A percentile compares a stretch with the other conserved stretches of the same genome.
These are phyloP conservation scores for Elongisporangium anandrum DNA, from an alignment of 352 stramenopile genomes.

Conservation along the genomic window DNA sequence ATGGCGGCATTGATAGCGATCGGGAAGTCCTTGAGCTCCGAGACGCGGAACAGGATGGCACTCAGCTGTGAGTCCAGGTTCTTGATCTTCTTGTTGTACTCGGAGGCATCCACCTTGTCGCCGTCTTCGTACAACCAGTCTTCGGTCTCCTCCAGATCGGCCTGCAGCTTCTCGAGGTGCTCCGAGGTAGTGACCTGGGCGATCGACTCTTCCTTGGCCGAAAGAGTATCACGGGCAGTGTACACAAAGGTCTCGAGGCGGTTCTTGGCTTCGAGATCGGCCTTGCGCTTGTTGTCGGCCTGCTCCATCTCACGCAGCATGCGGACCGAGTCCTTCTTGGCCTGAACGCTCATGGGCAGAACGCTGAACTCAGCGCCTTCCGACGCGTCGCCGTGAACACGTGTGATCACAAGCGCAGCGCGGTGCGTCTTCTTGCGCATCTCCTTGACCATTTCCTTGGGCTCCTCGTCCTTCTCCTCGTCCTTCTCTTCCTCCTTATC, in stretches of 20 bases:
- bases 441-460: constrained; percentile 75
- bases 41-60: constrained; percentile 88
- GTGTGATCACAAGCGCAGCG: constrained; percentile 58
- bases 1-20: constrained; percentile 69
- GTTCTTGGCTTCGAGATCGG: constrained; percentile 87
- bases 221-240: constrained; percentile 86
- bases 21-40: constrained; percentile 82
- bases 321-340: constrained; percentile 65
- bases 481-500: constrained; percentile 36
- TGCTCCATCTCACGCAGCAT: constrained; percentile 67
- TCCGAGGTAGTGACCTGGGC: constrained; percentile 80
- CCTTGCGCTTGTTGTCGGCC: constrained; percentile 61
- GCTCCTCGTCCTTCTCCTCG: constrained; percentile 31
- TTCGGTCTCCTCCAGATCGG: constrained; percentile 77
- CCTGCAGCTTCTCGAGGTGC: constrained; percentile 76
- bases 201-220: constrained; percentile 64
- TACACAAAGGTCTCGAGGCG: constrained; percentile 93
- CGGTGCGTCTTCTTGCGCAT: constrained; percentile 90
- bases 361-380: constrained; percentile 29
- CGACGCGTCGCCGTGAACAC: constrained; percentile 20
- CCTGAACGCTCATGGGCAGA: constrained; percentile 51
- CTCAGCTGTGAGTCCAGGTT: constrained; percentile 76
- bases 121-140: constrained; percentile 94
- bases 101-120: constrained; percentile 78
- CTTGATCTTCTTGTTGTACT: constrained; percentile 85